Evolutionary conservation across 2,329 filamentous ascomycete genomes (phyloP), one percentile per base, ranked within the genome.

Genomic region (Cladobotryum protrusum): DNA sequence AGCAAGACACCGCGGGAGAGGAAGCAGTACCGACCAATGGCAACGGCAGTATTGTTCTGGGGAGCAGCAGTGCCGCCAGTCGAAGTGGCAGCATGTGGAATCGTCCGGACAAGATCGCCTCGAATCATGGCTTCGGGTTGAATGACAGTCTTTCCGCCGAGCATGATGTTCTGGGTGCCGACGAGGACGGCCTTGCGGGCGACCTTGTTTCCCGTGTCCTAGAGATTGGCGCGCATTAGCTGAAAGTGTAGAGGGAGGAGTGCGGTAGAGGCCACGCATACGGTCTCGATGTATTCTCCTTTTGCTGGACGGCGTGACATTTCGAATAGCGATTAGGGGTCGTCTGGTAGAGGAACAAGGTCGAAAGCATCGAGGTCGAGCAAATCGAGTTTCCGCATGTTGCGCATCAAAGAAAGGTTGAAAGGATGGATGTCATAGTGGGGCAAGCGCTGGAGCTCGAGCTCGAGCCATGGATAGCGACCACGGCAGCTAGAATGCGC

Each of bases 201-300:
- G 62, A 99, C 93, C 74, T 97, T 97, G 79, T 99, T 99, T 58
- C 93, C 93, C 3, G 91, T 96, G 72, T 97, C 92, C 91, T 95
- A 59, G 17, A 20, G n/a, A 1, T 5, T 17, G 29, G 47, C 58
- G 29, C 19, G 32, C n/a, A 33, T 43, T 48, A 48, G 39, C 46
- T 32, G 36, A 47, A 29, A 49, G 35, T 36, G 44, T 3, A 24
- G 19, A 14, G 15, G 34, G 14, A 2, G 4, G 5, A 15, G 40
- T 37, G 34, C 14, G 42, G 37, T 20, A 41, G 18, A 45, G 12
- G 11, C 35, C 9, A 32, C 1, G n/a, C 5, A 8, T 78, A 95
- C 91, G 48, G 93, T 99, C 72, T 96, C 92, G 55, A 99, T 96
- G 67, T 96, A 97, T 70, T 96, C 91, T 70, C 89, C 89, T 71